phyloP scores from a whole-genome alignment of 331 rosid genomes.

The Dryas integrifolia region DNA sequence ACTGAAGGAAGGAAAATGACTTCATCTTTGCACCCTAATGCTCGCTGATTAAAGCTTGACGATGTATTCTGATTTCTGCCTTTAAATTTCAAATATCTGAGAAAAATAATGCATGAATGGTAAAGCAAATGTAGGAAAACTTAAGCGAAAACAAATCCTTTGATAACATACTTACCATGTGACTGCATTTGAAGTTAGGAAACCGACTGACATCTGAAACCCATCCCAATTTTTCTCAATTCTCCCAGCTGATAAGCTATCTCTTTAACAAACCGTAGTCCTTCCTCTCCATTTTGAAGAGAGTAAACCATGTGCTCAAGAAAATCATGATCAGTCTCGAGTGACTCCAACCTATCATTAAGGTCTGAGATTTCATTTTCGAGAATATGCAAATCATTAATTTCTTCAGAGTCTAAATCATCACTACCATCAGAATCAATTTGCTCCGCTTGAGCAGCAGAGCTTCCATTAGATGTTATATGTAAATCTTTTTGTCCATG shows the following conservation, averaged over 20 bases:
- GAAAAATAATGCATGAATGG: conserved; percentile 9
- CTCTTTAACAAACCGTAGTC: conserved; percentile 53
- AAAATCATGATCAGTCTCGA: conserved; percentile 69
- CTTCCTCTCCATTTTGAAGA: conserved; percentile 56
- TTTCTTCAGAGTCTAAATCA: conserved; percentile 34
- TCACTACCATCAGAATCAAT: conserved; percentile 26
- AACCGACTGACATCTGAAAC: conserved; percentile 31
- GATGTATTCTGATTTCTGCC: background rate
- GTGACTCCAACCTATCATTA: conserved; percentile 66
- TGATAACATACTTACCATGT: conserved; percentile 39
- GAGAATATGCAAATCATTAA: conserved; percentile 37
- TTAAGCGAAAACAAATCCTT: background rate
- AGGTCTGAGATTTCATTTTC: conserved; percentile 69
- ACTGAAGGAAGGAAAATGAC: conserved; percentile 1
- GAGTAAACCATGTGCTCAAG: conserved; percentile 58
- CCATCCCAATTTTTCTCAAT: conserved; percentile 45
- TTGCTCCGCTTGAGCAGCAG: conserved; percentile 30
- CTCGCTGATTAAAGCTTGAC: background rate
- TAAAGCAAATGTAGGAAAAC: conserved; percentile 3
- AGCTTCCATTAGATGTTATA: conserved; percentile 29
- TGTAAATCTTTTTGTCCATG: conserved; percentile 21
- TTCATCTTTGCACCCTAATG: conserved; percentile 1
- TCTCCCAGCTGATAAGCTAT: conserved; percentile 60
- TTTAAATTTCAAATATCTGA: conserved; percentile 8
- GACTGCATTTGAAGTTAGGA: conserved; percentile 19